Conservation (phyloP, 2,329 filamentous ascomycete species). For the Penicillium concentricum region DNA sequence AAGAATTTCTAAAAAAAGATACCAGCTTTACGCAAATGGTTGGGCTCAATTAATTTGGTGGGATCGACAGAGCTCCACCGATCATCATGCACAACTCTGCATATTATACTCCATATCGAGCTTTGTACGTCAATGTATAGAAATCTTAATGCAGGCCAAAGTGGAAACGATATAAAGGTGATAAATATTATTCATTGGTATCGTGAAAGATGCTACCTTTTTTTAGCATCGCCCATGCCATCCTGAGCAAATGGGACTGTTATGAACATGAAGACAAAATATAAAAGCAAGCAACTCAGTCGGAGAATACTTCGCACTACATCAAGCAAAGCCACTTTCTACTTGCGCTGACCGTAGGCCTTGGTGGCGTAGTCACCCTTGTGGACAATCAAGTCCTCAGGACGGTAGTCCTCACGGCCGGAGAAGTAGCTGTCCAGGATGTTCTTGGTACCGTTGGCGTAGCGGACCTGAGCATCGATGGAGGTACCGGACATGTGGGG, state of each 20-base stretch:
- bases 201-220: constrained; percentile 23
- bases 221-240: constrained; percentile 11
- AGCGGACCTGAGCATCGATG: constrained; percentile 94
- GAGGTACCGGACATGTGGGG: constrained; percentile 98
- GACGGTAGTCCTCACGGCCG: constrained; percentile 82
- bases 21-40: not conserved
- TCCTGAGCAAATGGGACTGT: not conserved
- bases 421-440: constrained; percentile 91
- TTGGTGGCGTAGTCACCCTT: constrained; percentile 92
- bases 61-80: constrained; percentile 3
- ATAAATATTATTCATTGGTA: constrained; percentile 25
- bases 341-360: constrained; percentile 75
- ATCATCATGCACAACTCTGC: not conserved
- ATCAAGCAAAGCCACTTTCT: constrained; percentile 9
- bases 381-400: constrained; percentile 87
- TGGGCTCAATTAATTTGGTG: not conserved
- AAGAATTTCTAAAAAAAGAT: not conserved
- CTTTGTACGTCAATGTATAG: not conserved
- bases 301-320: not conserved
- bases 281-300: not conserved
- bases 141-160: not conserved
- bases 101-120: not conserved
- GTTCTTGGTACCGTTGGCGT: constrained; percentile 80
- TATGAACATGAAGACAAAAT: constrained; percentile 16
- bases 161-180: not conserved